These are phyloP conservation scores for Russula brevipes DNA, from an alignment of 768 basidiomycete genomes.

Conservation along the genomic window DNA sequence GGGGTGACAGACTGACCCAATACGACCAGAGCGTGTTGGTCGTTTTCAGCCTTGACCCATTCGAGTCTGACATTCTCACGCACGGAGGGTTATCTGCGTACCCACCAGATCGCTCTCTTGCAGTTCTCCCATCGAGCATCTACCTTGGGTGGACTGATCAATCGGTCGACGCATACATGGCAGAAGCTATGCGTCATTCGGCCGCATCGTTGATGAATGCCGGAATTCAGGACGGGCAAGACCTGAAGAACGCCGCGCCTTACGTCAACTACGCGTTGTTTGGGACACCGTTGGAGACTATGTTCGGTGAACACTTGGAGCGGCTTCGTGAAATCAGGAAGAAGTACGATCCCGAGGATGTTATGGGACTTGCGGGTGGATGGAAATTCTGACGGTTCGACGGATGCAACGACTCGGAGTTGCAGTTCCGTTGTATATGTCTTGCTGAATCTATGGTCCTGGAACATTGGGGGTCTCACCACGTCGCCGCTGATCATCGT, in stretches of 20 bases:
- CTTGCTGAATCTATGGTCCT: too few species aligned
- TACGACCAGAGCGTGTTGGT: background rate
- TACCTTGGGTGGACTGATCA: background rate
- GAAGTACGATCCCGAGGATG: slow-evolving; percentile 3
- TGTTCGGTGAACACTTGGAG: slow-evolving; percentile 6
- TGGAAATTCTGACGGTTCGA: too few species aligned
- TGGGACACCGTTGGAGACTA: slow-evolving; percentile 1
- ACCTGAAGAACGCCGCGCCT: background rate
- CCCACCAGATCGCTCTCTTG: slow-evolving; percentile 10
- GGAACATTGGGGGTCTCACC: too few species aligned
- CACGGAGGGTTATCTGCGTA: slow-evolving; percentile 9
- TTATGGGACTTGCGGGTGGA: slow-evolving; percentile 16
- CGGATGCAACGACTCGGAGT: too few species aligned
- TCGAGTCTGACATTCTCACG: slow-evolving; percentile 1
- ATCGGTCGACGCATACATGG: slow-evolving; percentile 1
- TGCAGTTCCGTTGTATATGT: too few species aligned
- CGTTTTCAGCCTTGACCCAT: slow-evolving; percentile 3
- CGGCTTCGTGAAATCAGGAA: slow-evolving; percentile 9
- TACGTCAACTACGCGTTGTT: slow-evolving; percentile 13
- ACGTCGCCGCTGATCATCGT: background rate
- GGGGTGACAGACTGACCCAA: background rate
- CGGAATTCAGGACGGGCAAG: slow-evolving; percentile 9
- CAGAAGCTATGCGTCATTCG: slow-evolving; percentile 2
- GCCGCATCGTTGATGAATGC: background rate
- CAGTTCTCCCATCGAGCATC: background rate